A percentile compares a stretch with the other conserved stretches of the same genome.
These are phyloP conservation scores for Syncephalastrum contaminatum DNA, from an alignment of 371 early-diverging fungal species.

Conservation along the genomic window DNA sequence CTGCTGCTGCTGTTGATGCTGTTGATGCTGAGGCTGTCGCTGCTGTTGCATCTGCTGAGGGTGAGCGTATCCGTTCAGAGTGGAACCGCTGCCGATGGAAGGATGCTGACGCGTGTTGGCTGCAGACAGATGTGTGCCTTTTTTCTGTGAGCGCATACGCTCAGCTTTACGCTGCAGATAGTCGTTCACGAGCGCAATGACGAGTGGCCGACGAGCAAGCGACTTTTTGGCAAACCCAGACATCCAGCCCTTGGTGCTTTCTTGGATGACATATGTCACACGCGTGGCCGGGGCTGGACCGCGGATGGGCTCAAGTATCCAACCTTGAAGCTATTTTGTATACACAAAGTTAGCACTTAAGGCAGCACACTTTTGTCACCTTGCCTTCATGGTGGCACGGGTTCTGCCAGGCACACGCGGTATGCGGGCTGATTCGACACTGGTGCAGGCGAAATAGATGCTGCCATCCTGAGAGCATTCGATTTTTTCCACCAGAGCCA, in stretches of 20 bases:
- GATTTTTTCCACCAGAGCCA: slow-evolving; percentile 45
- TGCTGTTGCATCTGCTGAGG: too few species aligned
- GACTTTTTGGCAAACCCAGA: slow-evolving; percentile 66
- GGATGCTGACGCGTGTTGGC: too few species aligned
- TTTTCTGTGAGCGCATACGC: slow-evolving; percentile 34
- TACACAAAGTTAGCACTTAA: not conserved
- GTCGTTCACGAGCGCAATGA: slow-evolving; percentile 60
- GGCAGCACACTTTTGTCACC: not conserved
- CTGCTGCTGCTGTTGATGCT: too few species aligned
- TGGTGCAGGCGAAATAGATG: slow-evolving; percentile 65
- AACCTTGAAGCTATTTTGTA: slow-evolving; percentile 53
- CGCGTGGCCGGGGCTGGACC: slow-evolving; percentile 54
- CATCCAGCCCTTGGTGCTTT: slow-evolving; percentile 56
- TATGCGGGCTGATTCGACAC: slow-evolving; percentile 64
- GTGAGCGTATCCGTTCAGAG: too few species aligned
- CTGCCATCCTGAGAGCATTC: slow-evolving; percentile 48
- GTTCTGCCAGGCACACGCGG: slow-evolving; percentile 57
- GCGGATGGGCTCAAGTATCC: slow-evolving; percentile 64
- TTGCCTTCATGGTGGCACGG: slow-evolving; percentile 59
- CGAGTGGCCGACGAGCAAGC: slow-evolving; percentile 62
- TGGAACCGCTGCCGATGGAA: too few species aligned
- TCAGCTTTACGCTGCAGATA: slow-evolving; percentile 66
- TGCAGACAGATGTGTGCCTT: slow-evolving; percentile 1
- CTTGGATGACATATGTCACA: slow-evolving; percentile 58
- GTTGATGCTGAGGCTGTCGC: too few species aligned